Base-by-base conservation (phyloP, 306 rosid species). In the Cyamopsis tetragonoloba region DNA sequence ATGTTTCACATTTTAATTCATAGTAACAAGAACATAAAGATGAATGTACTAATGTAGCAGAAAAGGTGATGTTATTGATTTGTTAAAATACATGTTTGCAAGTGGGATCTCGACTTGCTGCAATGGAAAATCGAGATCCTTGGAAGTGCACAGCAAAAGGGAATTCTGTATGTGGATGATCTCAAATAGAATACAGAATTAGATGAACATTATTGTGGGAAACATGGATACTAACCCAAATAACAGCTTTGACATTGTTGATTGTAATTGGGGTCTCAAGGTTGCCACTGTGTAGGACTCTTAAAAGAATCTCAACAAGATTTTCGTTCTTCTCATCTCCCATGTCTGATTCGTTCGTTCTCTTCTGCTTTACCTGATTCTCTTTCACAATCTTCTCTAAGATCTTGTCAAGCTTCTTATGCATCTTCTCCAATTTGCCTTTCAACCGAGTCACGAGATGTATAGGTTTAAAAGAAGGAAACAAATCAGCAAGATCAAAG, bases 151-250 rank as follows among this genome's bases (percentile, higher is more conserved):
- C n/a, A n/a, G n/a, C n/a, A n/a, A n/a, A n/a, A n/a, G n/a, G n/a
- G n/a, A 61, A 61, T 61, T 1, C 37, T 59, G 18, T 10, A 59
- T 38, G 66, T 5, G 35, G 34, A 12, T 38, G 68, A 7, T 22
- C 24, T 26, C 37, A 13, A 42, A 39, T 5, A 7, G 38, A 13
- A 43, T 14, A 4, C 28, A 42, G 4, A 32, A 23, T 22, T 2
- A 10, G 6, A 37, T 38, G 6, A 24, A 28, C 12, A 3, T 32
- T 32, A 31, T n/a, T n/a, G n/a, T 56, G 35, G 43, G 19, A 55
- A n/a, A 44, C 6, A 28, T n/a, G n/a, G n/a, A n/a, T 59, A 75
- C 76, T 76, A 59, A 76, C 82, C 85, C 68, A 46, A 55, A 69
- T 62, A 17, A 77, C 50, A 18, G 68, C 77, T 55, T 76, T 81